These are phyloP conservation scores for Panicum hallii DNA, from an alignment of 202 grass and related monocot species.

Conservation along the genomic window DNA sequence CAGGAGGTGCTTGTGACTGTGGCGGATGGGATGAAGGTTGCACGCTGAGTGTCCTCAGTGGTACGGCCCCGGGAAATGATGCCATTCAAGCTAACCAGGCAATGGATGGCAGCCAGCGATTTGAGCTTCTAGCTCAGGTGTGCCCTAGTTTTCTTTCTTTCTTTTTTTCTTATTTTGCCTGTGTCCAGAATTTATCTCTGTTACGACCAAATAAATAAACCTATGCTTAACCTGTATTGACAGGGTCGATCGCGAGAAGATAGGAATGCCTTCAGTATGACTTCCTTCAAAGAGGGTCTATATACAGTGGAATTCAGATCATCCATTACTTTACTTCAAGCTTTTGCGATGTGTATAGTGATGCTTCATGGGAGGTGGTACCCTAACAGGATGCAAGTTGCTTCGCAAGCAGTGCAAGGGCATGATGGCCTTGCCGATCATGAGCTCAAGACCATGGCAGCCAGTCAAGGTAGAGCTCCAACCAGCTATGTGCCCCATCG, in stretches of 20 bases:
- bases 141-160: constrained; percentile 13
- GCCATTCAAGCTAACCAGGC: constrained; percentile 39
- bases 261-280: constrained; percentile 71
- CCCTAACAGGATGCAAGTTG: constrained; percentile 44
- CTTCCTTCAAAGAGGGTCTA: constrained; percentile 90
- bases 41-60: constrained; percentile 60
- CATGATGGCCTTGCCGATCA: constrained; percentile 51
- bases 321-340: constrained; percentile 78
- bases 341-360: constrained; percentile 88
- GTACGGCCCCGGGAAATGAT: constrained; percentile 44
- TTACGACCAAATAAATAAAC: constrained; percentile 3
- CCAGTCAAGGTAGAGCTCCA: constrained; percentile 48
- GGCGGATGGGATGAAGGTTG: constrained; percentile 99
- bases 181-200: constrained; percentile 4
- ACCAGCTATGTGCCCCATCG: constrained; percentile 74
- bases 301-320: constrained; percentile 87
- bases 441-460: constrained; percentile 44
- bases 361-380: constrained; percentile 74
- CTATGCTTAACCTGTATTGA: constrained; percentile 30
- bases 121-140: constrained; percentile 84
- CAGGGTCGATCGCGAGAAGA: constrained; percentile 73
- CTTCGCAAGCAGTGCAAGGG: constrained; percentile 40
- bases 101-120: constrained; percentile 61
- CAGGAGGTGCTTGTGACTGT: constrained; percentile 87
- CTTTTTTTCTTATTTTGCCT: constrained; percentile 28